These are phyloP conservation scores for Blastobotrys raffinosifermentans DNA, from an alignment of 1,139 yeast genomes.

Conservation along the genomic window DNA sequence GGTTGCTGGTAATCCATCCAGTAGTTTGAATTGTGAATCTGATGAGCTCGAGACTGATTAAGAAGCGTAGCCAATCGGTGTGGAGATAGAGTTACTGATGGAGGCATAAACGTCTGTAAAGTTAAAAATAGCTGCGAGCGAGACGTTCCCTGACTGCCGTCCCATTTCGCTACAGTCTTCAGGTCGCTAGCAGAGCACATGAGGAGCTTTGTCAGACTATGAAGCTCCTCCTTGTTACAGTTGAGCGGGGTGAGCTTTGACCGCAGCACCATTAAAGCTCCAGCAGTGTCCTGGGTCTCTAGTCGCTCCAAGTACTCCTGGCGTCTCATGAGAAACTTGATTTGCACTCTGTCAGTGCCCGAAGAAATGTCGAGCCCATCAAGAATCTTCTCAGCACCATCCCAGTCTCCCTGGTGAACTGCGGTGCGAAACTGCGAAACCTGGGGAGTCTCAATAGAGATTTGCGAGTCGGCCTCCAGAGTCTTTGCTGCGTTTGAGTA, in stretches of 20 bases:
- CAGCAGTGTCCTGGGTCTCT: conserved; percentile 25
- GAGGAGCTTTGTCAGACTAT: conserved; percentile 33
- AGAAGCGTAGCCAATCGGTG: conserved; percentile 45
- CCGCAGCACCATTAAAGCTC: conserved; percentile 43
- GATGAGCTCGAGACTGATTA: conserved; percentile 47
- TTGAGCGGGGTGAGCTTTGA: conserved; percentile 17
- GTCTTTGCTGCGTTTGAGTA: conserved; percentile 36
- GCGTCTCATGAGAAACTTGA: conserved; percentile 29
- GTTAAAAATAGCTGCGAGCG: conserved; percentile 40
- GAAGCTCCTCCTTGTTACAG: conserved; percentile 25
- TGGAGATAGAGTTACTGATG: conserved; percentile 49
- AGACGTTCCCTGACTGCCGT: conserved; percentile 36
- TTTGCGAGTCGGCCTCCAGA: conserved; percentile 41
- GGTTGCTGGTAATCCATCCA: conserved; percentile 22
- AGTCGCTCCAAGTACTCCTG: conserved; percentile 33
- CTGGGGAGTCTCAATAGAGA: conserved; percentile 31
- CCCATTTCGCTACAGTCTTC: conserved; percentile 36
- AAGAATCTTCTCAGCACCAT: conserved; percentile 36
- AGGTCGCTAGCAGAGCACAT: conserved; percentile 32
- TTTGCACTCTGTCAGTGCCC: conserved; percentile 17
- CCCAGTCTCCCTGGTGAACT: conserved; percentile 42
- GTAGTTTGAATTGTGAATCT: conserved; percentile 40
- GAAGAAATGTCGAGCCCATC: conserved; percentile 28
- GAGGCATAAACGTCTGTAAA: conserved; percentile 43
- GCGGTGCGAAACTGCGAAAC: conserved; percentile 38